Percentiles rank a stretch among this genome's conserved stretches.
Evolutionary conservation across 208 protist genomes (phyloP).

Genomic region (Angomonas desouzai): DNA sequence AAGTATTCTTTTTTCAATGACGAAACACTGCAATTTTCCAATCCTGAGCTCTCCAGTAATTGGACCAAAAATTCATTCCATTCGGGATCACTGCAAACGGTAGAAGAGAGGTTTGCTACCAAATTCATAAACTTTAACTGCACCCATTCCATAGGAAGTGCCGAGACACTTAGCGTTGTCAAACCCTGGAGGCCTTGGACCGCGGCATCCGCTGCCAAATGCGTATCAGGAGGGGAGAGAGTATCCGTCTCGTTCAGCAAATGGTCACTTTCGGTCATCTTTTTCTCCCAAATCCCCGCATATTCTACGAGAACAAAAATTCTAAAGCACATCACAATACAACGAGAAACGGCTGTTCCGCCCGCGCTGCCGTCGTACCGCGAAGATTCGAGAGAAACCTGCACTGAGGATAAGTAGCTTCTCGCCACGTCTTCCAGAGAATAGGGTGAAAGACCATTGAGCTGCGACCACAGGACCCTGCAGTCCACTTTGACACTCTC

Average conservation of each 20-base stretch:
- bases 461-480: slow-evolving; percentile 29
- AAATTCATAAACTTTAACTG: slow-evolving; percentile 33
- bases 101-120: slow-evolving; percentile 8
- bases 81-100: slow-evolving; percentile 13
- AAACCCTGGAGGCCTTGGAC: slow-evolving; percentile 24
- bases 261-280: not conserved
- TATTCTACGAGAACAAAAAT: slow-evolving; percentile 42
- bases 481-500: slow-evolving; percentile 11
- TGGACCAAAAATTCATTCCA: slow-evolving; percentile 34
- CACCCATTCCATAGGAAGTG: slow-evolving; percentile 50
- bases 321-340: slow-evolving; percentile 63
- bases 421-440: slow-evolving; percentile 31
- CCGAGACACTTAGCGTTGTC: slow-evolving; percentile 22
- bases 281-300: slow-evolving; percentile 17
- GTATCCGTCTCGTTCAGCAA: not conserved
- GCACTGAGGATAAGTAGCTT: slow-evolving; percentile 31
- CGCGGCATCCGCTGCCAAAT: slow-evolving; percentile 14
- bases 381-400: slow-evolving; percentile 15
- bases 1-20: slow-evolving; percentile 44
- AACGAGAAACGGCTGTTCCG: slow-evolving; percentile 50
- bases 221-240: slow-evolving; percentile 15
- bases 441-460: slow-evolving; percentile 48
- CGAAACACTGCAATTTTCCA: slow-evolving; percentile 22
- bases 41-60: slow-evolving; percentile 42
- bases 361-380: not conserved